These are phyloP conservation scores for Paraleonurus japonicus DNA, from an alignment of 257 asterid species.

Conservation along the genomic window DNA sequence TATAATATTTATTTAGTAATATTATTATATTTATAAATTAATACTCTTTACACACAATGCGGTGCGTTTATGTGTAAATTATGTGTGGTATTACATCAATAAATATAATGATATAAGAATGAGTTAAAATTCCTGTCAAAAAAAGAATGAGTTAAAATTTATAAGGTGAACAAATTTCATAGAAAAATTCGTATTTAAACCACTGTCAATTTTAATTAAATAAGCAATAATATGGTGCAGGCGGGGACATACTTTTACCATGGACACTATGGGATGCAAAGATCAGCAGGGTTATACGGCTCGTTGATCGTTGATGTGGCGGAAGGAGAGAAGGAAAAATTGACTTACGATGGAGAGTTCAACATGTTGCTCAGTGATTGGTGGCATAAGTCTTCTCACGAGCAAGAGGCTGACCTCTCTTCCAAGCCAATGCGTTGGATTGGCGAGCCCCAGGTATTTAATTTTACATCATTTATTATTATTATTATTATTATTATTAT, in stretches of 20 bases:
- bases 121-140: no score
- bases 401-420: constrained; percentile 70
- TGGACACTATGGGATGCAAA: constrained; percentile 95
- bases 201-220: background rate
- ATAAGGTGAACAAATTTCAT: no score
- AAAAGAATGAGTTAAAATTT: no score
- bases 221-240: constrained; percentile 30
- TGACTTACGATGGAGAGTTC: constrained; percentile 68
- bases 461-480: no score
- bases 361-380: constrained; percentile 66
- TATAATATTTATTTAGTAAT: background rate
- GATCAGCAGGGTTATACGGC: constrained; percentile 85
- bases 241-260: constrained; percentile 92
- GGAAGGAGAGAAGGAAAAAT: constrained; percentile 55
- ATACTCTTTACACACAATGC: no score
- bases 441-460: constrained; percentile 84
- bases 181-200: no score
- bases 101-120: no score
- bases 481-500: no score
- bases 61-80: no score
- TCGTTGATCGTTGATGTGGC: constrained; percentile 67
- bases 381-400: constrained; percentile 72
- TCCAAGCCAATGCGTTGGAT: constrained; percentile 83
- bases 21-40: no score
- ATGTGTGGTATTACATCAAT: no score